phyloP scores from a whole-genome alignment of 495 filamentous ascomycete genomes.

The Clavariopsis aquatica region DNA sequence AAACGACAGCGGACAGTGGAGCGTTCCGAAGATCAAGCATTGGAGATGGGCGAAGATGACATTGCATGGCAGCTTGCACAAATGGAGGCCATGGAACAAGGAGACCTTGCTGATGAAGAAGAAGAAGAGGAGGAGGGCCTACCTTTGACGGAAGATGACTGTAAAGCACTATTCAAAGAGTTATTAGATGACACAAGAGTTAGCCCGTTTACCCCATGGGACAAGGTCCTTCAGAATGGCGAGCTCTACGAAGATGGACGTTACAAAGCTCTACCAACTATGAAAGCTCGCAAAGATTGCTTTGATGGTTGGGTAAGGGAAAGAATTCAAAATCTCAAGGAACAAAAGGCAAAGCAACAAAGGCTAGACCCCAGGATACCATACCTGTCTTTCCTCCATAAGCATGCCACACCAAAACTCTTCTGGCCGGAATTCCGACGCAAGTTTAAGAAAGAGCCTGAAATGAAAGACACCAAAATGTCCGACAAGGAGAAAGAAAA shows the following conservation, averaged over 20 bases:
- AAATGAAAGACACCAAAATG: slow-evolving; percentile 76
- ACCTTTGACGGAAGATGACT: slow-evolving; percentile 45
- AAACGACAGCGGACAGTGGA: slow-evolving; percentile 71
- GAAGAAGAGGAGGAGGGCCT: slow-evolving; percentile 65
- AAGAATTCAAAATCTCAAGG: slow-evolving; percentile 68
- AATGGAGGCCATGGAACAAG: slow-evolving; percentile 67
- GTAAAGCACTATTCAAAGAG: slow-evolving; percentile 72
- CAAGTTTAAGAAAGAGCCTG: slow-evolving; percentile 77
- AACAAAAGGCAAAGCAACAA: slow-evolving; percentile 71
- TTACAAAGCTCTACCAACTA: slow-evolving; percentile 79
- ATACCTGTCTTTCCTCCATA: slow-evolving; percentile 79
- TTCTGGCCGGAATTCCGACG: slow-evolving; percentile 97
- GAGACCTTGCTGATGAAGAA: slow-evolving; percentile 60
- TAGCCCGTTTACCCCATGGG: slow-evolving; percentile 91
- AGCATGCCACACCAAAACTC: slow-evolving; percentile 79
- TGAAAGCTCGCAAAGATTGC: slow-evolving; percentile 74
- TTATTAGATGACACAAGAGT: slow-evolving; percentile 78
- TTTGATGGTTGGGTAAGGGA: slow-evolving; percentile 80
- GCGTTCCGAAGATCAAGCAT: slow-evolving; percentile 53
- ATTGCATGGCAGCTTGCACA: slow-evolving; percentile 92
- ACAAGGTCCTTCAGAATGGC: slow-evolving; percentile 79
- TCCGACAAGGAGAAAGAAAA: slow-evolving; percentile 88
- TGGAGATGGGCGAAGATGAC: slow-evolving; percentile 95
- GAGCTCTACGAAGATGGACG: slow-evolving; percentile 80
- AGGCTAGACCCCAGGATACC: slow-evolving; percentile 83